Percentiles rank a stretch among this genome's conserved stretches.
Conservation (phyloP, 2,329 filamentous ascomycete genomes). For the Monosporascus sp. region DNA sequence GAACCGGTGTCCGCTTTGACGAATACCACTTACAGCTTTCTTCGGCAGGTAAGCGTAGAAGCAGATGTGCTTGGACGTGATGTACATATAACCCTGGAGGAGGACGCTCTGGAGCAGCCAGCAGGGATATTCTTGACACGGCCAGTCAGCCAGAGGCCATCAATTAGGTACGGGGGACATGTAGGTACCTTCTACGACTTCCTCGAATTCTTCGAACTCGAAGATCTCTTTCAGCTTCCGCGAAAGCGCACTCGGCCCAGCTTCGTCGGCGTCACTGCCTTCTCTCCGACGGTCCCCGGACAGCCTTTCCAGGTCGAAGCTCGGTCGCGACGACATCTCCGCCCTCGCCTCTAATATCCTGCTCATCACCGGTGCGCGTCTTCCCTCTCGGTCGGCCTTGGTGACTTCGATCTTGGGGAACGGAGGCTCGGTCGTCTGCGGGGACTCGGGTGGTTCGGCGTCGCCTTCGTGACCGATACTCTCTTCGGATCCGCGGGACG, state of each 20-base stretch:
- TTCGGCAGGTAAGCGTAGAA: conserved; percentile 97
- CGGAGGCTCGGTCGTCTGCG: conserved; percentile 2
- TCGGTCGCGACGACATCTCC: conserved; percentile 54
- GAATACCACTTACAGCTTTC: conserved; percentile 60
- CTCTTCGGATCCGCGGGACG: conserved; percentile 31
- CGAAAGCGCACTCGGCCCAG: conserved; percentile 55
- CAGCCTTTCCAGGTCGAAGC: conserved; percentile 47
- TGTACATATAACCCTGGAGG: conserved; percentile 92
- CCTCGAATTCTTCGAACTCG: conserved; percentile 73
- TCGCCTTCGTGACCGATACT: conserved; percentile 18
- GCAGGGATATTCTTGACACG: conserved; percentile 72
- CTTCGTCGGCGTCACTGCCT: conserved; percentile 26
- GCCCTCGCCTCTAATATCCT: conserved; percentile 70
- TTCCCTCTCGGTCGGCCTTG: conserved; percentile 31
- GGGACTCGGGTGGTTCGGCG: conserved; percentile 10
- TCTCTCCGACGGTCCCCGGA: conserved; percentile 34
- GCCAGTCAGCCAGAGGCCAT: conserved; percentile 3
- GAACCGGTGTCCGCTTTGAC: neutral
- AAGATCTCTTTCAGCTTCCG: conserved; percentile 78
- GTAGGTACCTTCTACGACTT: conserved; percentile 67
- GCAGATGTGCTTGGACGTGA: conserved; percentile 87
- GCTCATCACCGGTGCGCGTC: conserved; percentile 67
- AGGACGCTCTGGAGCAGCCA: conserved; percentile 89
- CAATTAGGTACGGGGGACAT: conserved; percentile 1
- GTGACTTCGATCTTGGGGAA: conserved; percentile 24